These are phyloP conservation scores for Ustilago lituana DNA, from an alignment of 1,284 basidiomycete genomes.

Conservation along the genomic window DNA sequence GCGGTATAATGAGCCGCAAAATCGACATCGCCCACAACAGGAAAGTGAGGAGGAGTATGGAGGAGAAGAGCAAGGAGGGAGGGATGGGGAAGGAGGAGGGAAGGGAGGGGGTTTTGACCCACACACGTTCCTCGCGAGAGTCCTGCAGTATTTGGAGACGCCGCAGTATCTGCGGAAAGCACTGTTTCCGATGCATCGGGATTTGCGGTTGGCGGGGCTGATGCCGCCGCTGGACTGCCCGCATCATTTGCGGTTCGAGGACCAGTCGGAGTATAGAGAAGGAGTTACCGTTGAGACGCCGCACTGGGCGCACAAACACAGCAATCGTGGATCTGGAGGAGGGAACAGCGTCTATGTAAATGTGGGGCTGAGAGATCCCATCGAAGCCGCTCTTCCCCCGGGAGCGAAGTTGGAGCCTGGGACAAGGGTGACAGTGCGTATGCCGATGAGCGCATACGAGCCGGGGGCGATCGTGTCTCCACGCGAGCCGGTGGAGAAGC, in stretches of 20 bases:
- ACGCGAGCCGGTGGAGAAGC: conserved; percentile 51
- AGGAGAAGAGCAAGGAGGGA: not conserved
- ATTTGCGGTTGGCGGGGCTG: conserved; percentile 64
- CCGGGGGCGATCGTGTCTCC: conserved; percentile 55
- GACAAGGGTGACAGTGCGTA: conserved; percentile 60
- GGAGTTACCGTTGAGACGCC: conserved; percentile 55
- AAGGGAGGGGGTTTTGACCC: conserved; percentile 47
- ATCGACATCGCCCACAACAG: not conserved
- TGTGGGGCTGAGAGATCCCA: conserved; percentile 60
- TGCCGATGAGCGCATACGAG: conserved; percentile 23
- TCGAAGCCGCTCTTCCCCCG: conserved; percentile 26
- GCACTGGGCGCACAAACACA: conserved; percentile 30
- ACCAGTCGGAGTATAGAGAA: conserved; percentile 61
- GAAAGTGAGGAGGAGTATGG: conserved; percentile 3
- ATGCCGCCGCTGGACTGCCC: conserved; percentile 66
- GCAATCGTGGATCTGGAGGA: no score
- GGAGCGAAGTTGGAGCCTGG: conserved; percentile 23
- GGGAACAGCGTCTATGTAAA: conserved; percentile 50
- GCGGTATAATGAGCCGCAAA: conserved; percentile 9
- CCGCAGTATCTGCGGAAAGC: conserved; percentile 67
- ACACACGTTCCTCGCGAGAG: conserved; percentile 58
- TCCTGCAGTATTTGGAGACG: conserved; percentile 67
- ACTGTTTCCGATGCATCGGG: conserved; percentile 66
- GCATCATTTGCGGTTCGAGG: conserved; percentile 64
- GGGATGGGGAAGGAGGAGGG: conserved; percentile 3